Evolutionary conservation across 345 rosid genomes (phyloP).

Genomic region (Nasturtium officinale): DNA sequence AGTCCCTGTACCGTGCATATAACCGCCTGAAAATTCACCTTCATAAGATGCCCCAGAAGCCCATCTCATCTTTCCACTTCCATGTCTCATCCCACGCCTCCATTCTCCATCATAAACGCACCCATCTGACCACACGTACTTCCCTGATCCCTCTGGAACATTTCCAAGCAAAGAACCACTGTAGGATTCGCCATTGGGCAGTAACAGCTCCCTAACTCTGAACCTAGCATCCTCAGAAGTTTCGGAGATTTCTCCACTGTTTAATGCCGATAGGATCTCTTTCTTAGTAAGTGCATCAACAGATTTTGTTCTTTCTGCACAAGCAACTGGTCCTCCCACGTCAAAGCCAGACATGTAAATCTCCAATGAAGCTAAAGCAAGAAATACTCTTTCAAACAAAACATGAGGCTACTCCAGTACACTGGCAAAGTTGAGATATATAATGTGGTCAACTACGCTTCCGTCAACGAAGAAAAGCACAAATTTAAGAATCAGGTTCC

Average conservation of each 20-base stretch:
- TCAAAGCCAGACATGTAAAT: conserved; percentile 90
- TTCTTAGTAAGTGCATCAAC: conserved; percentile 54
- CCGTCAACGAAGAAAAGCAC: conserved; percentile 24
- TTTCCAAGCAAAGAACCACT: conserved; percentile 77
- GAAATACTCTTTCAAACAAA: conserved; percentile 34
- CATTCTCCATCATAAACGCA: conserved; percentile 83
- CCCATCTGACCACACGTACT: conserved; percentile 81
- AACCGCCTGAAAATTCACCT: conserved; percentile 92
- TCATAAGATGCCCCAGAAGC: conserved; percentile 76
- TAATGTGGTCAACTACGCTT: conserved; percentile 31
- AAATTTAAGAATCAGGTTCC: conserved; percentile 36
- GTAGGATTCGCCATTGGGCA: conserved; percentile 73
- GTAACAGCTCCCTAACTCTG: conserved; percentile 63
- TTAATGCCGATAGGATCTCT: conserved; percentile 46
- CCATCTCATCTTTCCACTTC: conserved; percentile 75
- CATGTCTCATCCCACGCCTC: conserved; percentile 90
- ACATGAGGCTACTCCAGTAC: conserved; percentile 9
- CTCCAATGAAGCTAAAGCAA: conserved; percentile 48
- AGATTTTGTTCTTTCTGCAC: conserved; percentile 77
- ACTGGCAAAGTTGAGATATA: conserved; percentile 3
- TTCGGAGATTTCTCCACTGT: conserved; percentile 58
- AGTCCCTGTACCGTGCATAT: conserved; percentile 81
- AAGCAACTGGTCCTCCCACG: conserved; percentile 54
- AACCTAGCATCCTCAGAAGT: conserved; percentile 61
- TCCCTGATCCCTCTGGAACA: conserved; percentile 82